Percentiles rank a stretch among this genome's conserved stretches.
Conservation (phyloP, 2,329 filamentous ascomycete species). For the Diaporthe citriasiana region DNA sequence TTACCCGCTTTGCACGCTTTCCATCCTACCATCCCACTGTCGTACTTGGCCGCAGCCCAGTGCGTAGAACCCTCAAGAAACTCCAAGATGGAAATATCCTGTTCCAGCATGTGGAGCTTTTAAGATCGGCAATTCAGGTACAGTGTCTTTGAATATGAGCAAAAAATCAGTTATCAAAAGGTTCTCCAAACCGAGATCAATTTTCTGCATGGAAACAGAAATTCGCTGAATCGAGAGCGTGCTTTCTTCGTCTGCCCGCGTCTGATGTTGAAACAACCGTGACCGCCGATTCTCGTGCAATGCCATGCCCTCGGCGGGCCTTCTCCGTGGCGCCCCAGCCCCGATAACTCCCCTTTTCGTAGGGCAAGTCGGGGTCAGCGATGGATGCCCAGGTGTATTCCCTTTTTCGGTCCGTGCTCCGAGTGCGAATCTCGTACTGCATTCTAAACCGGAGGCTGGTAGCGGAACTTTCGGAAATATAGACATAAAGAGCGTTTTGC, state of each 20-base stretch:
- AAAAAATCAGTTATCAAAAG: background rate
- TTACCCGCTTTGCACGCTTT: too few species aligned
- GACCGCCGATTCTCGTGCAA: too few species aligned
- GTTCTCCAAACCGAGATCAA: background rate
- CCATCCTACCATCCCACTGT: background rate
- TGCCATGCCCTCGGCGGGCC: background rate
- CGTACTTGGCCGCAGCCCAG: too few species aligned
- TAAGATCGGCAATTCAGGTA: background rate
- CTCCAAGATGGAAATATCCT: background rate
- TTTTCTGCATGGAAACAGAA: background rate
- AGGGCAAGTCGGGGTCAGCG: background rate
- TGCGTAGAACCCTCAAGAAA: background rate
- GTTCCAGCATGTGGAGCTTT: too few species aligned
- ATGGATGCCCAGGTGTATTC: background rate
- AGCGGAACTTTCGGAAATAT: too few species aligned
- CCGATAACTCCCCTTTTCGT: too few species aligned
- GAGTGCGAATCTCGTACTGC: background rate
- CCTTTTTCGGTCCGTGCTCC: background rate
- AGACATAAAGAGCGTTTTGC: background rate
- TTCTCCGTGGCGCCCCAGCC: background rate
- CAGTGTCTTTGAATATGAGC: background rate
- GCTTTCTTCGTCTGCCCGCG: background rate
- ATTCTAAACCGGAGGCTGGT: background rate
- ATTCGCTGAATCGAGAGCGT: background rate
- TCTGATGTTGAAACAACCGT: background rate